Conservation (phyloP, 2,329 filamentous ascomycete genomes). For the Waltergamsia citrina region DNA sequence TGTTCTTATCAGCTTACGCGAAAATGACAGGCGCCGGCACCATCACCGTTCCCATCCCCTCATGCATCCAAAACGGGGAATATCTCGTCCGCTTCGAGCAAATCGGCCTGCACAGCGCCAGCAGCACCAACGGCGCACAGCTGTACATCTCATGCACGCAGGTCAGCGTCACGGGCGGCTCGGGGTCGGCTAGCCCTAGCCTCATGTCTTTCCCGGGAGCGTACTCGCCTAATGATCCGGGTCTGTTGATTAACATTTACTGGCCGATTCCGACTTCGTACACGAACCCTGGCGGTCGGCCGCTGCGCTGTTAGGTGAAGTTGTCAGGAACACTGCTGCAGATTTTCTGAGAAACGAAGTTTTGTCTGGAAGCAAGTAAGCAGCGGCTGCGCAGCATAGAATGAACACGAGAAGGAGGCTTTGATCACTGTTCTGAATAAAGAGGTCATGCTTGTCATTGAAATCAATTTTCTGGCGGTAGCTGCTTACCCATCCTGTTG, state of each 20-base stretch:
- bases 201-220: slow-evolving; percentile 31
- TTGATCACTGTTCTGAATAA: no score
- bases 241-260: slow-evolving; percentile 33
- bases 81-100: slow-evolving; percentile 40
- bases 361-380: no score
- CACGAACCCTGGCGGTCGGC: slow-evolving; percentile 11
- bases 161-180: slow-evolving; percentile 29
- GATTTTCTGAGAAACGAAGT: no score
- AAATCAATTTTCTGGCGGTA: neutral
- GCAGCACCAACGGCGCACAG: slow-evolving; percentile 30
- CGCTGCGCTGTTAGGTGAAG: slow-evolving; percentile 8
- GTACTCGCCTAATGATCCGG: slow-evolving; percentile 28
- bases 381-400: no score
- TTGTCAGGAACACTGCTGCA: no score
- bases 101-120: slow-evolving; percentile 34
- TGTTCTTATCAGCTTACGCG: no score
- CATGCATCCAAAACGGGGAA: slow-evolving; percentile 34
- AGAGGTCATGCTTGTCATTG: no score
- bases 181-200: slow-evolving; percentile 24
- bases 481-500: neutral
- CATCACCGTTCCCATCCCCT: slow-evolving; percentile 30
- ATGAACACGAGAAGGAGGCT: no score
- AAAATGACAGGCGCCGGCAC: slow-evolving; percentile 18
- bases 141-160: slow-evolving; percentile 33
- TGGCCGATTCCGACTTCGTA: slow-evolving; percentile 28